phyloP scores from a whole-genome alignment of 176 grass and related monocot genomes.

The Ampelocalamus luodianensis region DNA sequence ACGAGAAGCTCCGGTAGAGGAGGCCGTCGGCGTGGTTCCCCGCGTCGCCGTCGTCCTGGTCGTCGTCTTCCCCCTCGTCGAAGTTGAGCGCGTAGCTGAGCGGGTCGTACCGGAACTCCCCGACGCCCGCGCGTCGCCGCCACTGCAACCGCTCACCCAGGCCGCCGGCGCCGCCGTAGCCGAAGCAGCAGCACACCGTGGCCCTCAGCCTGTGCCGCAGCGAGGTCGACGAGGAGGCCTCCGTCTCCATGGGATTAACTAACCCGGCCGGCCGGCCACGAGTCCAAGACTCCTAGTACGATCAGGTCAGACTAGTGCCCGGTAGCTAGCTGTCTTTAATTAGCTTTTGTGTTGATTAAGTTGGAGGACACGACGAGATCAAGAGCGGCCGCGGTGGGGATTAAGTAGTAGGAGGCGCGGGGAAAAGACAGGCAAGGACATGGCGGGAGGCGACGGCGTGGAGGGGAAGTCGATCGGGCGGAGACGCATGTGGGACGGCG shows the following conservation, averaged over 20 bases:
- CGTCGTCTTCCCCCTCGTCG: conserved; percentile 40
- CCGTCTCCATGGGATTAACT: conserved; percentile 21
- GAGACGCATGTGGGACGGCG: too few relatives aligned
- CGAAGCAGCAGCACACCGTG: conserved; percentile 63
- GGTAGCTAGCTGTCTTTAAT: background rate
- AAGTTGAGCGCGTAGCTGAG: conserved; percentile 94
- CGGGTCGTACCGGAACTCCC: conserved; percentile 78
- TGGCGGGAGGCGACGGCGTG: background rate
- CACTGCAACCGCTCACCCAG: conserved; percentile 20
- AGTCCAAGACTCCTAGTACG: background rate
- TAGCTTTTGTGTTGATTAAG: background rate
- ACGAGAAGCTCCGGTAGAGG: conserved; percentile 47
- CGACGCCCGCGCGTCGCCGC: conserved; percentile 26
- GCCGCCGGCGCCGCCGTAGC: background rate
- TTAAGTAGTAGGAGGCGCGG: background rate
- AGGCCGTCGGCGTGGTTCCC: conserved; percentile 20
- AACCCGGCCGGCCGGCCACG: background rate
- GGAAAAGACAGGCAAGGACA: conserved; percentile 18
- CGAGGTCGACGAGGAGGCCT: conserved; percentile 21
- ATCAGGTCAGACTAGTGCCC: background rate
- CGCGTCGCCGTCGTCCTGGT: background rate
- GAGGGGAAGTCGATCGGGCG: background rate
- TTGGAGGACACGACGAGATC: too few relatives aligned
- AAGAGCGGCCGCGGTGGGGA: background rate
- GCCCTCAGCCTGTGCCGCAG: conserved; percentile 46